A percentile compares a stretch with the other conserved stretches of the same genome.
These are phyloP conservation scores for Fusarium pseudonygamai DNA, from an alignment of 2,329 filamentous ascomycete genomes.

Conservation along the genomic window DNA sequence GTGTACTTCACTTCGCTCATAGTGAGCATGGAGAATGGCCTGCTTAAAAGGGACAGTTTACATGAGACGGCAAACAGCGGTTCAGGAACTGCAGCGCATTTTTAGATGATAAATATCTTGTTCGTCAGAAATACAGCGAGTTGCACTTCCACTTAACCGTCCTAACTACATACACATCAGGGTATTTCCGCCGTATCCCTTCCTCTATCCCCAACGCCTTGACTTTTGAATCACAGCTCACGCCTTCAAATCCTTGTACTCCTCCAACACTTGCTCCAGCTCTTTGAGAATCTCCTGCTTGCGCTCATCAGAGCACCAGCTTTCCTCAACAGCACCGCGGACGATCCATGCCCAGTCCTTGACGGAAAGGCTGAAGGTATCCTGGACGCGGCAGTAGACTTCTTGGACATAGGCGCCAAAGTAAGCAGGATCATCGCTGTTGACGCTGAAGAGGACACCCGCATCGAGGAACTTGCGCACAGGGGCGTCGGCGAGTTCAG, in stretches of 20 bases:
- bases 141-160: neutral
- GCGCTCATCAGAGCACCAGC: conserved; percentile 73
- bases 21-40: neutral
- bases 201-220: conserved; percentile 1
- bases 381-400: conserved; percentile 78
- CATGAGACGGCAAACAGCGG: conserved; percentile 4
- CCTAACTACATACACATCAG: neutral
- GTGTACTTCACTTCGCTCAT: conserved; percentile 13
- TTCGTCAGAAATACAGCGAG: neutral
- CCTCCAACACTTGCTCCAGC: conserved; percentile 45
- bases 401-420: conserved; percentile 80
- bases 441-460: conserved; percentile 75
- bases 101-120: conserved; percentile 4
- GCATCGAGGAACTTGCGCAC: conserved; percentile 70
- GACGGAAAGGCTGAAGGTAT: conserved; percentile 70
- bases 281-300: conserved; percentile 67
- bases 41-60: neutral
- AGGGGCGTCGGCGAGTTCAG: conserved; percentile 54
- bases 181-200: conserved; percentile 14
- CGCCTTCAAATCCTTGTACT: conserved; percentile 20
- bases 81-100: conserved; percentile 4
- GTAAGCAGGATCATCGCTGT: conserved; percentile 79
- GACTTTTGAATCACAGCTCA: neutral
- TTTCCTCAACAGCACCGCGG: conserved; percentile 69
- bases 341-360: conserved; percentile 75